These are phyloP conservation scores for Chionographis japonica DNA, from an alignment of 106 monocot species.

Conservation along the genomic window DNA sequence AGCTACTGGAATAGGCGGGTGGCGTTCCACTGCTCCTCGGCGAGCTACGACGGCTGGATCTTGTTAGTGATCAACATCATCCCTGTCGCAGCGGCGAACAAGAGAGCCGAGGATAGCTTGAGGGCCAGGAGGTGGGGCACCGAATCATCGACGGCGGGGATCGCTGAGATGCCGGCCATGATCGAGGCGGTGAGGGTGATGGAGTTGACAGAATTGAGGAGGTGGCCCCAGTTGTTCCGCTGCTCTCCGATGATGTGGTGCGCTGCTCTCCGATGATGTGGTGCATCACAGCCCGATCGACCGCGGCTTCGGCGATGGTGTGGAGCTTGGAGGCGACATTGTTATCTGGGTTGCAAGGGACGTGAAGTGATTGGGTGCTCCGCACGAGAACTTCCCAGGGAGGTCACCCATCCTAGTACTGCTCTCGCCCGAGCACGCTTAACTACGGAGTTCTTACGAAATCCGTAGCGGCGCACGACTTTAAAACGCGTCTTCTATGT, in stretches of 20 bases:
- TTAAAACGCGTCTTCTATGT: too few relatives aligned
- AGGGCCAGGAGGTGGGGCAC: neutral
- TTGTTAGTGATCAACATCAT: constrained; percentile 53
- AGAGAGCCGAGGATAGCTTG: constrained; percentile 36
- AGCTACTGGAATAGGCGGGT: constrained; percentile 61
- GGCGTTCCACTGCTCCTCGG: constrained; percentile 83
- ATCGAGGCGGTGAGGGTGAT: constrained; percentile 48
- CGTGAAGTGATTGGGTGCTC: neutral
- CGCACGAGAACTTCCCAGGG: too few relatives aligned
- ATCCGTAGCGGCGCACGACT: too few relatives aligned
- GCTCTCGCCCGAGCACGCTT: too few relatives aligned
- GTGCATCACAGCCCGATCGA: constrained; percentile 78
- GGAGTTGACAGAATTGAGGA: constrained; percentile 54
- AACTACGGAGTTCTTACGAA: too few relatives aligned
- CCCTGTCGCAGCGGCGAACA: constrained; percentile 31
- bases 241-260: constrained; percentile 69
- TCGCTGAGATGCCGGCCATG: constrained; percentile 43
- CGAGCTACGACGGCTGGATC: constrained; percentile 90
- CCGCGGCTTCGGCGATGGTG: constrained; percentile 60
- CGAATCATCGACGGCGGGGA: neutral
- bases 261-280: constrained; percentile 63
- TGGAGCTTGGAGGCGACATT: constrained; percentile 21
- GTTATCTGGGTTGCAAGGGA: neutral
- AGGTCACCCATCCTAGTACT: too few relatives aligned
- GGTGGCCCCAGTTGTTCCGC: constrained; percentile 73